A percentile compares a stretch with the other conserved stretches of the same genome.
These are phyloP conservation scores for Chlorella sorokiniana DNA, from an alignment of 139 green algal genomes.

Conservation along the genomic window DNA sequence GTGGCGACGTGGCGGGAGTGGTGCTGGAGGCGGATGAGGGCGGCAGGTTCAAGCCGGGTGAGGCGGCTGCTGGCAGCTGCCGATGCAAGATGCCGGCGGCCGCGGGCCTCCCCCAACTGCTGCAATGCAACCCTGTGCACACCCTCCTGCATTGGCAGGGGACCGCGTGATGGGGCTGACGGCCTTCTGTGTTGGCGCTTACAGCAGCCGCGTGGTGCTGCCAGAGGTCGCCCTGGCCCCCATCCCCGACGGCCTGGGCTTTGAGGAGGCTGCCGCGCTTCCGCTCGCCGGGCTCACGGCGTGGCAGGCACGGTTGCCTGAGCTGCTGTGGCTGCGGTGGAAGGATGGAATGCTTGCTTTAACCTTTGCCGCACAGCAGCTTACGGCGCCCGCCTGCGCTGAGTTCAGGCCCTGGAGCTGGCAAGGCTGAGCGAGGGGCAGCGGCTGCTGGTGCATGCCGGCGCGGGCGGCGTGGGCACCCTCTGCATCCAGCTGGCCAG, in stretches of 20 bases:
- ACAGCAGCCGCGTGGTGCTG: background rate
- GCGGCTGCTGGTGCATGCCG: constrained; percentile 52
- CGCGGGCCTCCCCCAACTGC: too few species aligned
- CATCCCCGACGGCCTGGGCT: constrained; percentile 9
- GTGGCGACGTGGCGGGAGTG: constrained; percentile 36
- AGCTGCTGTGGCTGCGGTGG: too few species aligned
- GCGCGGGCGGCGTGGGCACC: constrained; percentile 47
- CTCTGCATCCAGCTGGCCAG: constrained; percentile 46
- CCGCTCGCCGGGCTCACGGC: constrained; percentile 37
- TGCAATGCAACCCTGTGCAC: too few species aligned
- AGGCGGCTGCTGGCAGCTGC: background rate
- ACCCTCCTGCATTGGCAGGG: background rate
- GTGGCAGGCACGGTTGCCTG: constrained; percentile 7
- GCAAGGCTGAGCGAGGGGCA: background rate
- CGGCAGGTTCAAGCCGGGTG: constrained; percentile 23
- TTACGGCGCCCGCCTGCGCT: too few species aligned
- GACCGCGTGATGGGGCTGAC: background rate
- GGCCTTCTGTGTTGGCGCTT: background rate
- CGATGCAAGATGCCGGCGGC: background rate
- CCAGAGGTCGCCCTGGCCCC: constrained; percentile 7
- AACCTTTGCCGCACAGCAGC: too few species aligned
- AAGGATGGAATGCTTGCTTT: background rate
- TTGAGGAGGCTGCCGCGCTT: constrained; percentile 22
- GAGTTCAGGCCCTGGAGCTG: constrained; percentile 18
- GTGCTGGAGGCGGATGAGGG: constrained; percentile 33